Percentiles rank a stretch among this genome's conserved stretches.
phyloP scores from a whole-genome alignment of 2,329 filamentous ascomycete species.

The Aureobasidium sp. region DNA sequence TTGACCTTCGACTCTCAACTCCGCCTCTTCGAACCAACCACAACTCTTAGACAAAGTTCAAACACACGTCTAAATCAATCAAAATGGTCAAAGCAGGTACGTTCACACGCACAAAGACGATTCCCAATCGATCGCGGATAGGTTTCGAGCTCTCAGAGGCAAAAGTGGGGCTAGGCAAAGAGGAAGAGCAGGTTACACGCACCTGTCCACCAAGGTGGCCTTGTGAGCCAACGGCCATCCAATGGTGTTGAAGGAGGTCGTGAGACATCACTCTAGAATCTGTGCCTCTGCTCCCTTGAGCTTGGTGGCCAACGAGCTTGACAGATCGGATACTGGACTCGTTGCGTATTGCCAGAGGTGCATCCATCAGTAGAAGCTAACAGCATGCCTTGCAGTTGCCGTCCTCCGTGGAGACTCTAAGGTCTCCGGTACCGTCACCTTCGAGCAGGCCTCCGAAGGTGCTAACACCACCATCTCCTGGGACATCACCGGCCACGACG shows the following conservation, averaged over 20 bases:
- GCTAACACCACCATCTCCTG: slow-evolving; percentile 79
- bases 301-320: not conserved
- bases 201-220: slow-evolving; percentile 18
- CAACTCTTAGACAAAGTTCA: not conserved
- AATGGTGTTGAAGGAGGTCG: not conserved
- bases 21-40: not conserved
- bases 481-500: slow-evolving; percentile 85
- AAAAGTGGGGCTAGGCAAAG: slow-evolving; percentile 24
- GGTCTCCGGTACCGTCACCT: slow-evolving; percentile 85
- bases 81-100: slow-evolving; percentile 99
- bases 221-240: not conserved
- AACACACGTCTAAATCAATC: slow-evolving; percentile 39
- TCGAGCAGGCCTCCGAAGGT: slow-evolving; percentile 82
- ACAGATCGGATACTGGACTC: not conserved
- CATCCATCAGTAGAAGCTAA: not conserved
- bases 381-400: slow-evolving; percentile 54
- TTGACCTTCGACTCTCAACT: not conserved
- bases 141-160: not conserved
- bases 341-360: not conserved
- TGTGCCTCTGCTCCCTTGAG: not conserved
- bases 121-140: not conserved
- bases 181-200: slow-evolving; percentile 27
- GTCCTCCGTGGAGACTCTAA: slow-evolving; percentile 97
- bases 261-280: not conserved
- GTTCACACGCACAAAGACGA: slow-evolving; percentile 28